Evolutionary conservation across 225 moss, liverwort and hornwort species (phyloP).

Genomic region (Pseudoscleropodium purum): DNA sequence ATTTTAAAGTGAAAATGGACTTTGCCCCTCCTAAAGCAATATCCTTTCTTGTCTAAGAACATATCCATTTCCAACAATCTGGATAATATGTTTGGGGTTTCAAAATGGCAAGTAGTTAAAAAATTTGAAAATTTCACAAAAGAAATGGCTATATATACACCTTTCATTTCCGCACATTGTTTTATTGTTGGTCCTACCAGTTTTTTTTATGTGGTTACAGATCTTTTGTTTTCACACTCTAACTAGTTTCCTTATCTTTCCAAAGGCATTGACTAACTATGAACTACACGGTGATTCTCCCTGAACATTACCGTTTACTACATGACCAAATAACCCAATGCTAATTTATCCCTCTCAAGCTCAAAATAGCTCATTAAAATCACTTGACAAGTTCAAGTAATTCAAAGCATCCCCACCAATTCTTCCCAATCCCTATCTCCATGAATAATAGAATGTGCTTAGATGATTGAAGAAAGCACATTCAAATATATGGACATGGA

Average conservation of each 20-base stretch:
- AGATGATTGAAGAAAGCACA: too few relatives aligned
- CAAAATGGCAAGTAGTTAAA: rapidly evolving
- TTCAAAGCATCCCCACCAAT: too few relatives aligned
- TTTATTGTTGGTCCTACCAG: rapidly evolving
- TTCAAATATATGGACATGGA: too few relatives aligned
- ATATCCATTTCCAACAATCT: rapidly evolving
- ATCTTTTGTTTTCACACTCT: neutral
- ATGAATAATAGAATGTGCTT: too few relatives aligned
- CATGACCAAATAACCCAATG: too few relatives aligned
- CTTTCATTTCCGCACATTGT: rapidly evolving
- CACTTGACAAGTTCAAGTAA: neutral
- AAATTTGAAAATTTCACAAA: neutral
- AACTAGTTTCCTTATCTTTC: rapidly evolving
- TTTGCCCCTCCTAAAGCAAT: too few relatives aligned
- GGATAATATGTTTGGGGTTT: rapidly evolving
- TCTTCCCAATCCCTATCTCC: too few relatives aligned
- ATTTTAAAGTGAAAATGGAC: too few relatives aligned
- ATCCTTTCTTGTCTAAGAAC: rapidly evolving
- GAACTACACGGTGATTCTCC: rapidly evolving
- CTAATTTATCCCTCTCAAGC: neutral
- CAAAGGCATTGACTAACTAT: neutral
- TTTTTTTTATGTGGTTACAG: rapidly evolving
- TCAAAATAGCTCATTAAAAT: neutral
- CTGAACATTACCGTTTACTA: rapidly evolving
- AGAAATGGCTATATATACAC: rapidly evolving